Evolutionary conservation across 768 basidiomycete species (phyloP).

Genomic region (Coprinellus micaceus): DNA sequence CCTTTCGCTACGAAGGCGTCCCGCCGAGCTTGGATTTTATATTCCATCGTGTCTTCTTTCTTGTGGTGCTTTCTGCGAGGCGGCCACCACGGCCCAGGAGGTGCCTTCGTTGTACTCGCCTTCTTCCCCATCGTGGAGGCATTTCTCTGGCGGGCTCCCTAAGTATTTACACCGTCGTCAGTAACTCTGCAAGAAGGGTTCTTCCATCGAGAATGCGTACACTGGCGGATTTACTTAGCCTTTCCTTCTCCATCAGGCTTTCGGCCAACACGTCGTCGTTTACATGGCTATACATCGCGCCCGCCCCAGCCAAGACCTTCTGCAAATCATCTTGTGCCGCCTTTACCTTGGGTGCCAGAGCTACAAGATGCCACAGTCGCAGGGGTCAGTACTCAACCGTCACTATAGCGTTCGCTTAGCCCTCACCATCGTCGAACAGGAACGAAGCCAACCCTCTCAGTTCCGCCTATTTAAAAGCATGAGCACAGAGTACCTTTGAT

Average conservation of each 20-base stretch:
- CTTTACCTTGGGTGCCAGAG: constrained; percentile 20
- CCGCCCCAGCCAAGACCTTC: constrained; percentile 53
- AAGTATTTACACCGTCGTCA: too few species aligned
- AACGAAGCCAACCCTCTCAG: constrained; percentile 59
- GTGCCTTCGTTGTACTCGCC: constrained; percentile 2
- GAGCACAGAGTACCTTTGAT: too few species aligned
- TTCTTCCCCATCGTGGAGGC: constrained; percentile 14
- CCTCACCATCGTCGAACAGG: constrained; percentile 67
- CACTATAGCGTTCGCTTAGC: neutral
- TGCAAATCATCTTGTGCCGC: constrained; percentile 46
- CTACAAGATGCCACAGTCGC: neutral
- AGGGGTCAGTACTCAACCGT: neutral
- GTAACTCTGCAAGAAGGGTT: too few species aligned
- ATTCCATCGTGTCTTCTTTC: constrained; percentile 24
- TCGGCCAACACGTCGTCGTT: constrained; percentile 69
- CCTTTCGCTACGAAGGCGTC: too few species aligned
- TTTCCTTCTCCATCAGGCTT: constrained; percentile 65
- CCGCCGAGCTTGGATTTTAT: too few species aligned
- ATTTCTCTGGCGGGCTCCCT: too few species aligned
- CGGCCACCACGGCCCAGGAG: constrained; percentile 53
- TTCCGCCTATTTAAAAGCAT: too few species aligned
- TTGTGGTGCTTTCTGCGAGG: constrained; percentile 59
- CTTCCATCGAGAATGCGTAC: too few species aligned
- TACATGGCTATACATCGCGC: constrained; percentile 69
- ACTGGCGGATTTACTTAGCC: constrained; percentile 49